These are phyloP conservation scores for Stentor roeselii DNA, from an alignment of 73 alveolate species.

Conservation along the genomic window DNA sequence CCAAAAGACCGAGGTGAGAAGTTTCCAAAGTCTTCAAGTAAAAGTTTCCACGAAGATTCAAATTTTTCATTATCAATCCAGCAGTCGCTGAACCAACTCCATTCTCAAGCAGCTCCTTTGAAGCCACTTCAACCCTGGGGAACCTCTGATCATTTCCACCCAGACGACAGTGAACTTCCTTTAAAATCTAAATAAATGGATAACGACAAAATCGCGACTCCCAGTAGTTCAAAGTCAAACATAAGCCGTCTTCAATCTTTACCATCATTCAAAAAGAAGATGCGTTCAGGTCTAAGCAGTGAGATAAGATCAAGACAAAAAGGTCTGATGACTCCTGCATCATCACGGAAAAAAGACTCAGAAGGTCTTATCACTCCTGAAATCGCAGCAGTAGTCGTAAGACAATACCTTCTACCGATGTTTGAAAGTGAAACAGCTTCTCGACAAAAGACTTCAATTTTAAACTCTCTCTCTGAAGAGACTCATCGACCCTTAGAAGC, in stretches of 20 bases:
- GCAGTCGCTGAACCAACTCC: not conserved
- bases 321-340: not conserved
- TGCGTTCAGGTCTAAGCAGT: not conserved
- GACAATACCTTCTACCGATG: slow-evolving; percentile 50
- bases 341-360: not conserved
- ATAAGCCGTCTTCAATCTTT: slow-evolving; percentile 1
- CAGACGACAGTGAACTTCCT: not conserved
- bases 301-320: not conserved
- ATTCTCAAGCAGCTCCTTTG: not conserved
- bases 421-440: slow-evolving; percentile 42
- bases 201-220: not conserved
- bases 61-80: not conserved
- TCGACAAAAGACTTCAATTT: not conserved
- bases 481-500: slow-evolving; percentile 25
- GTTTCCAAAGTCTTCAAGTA: not conserved
- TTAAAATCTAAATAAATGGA: not conserved
- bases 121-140: not conserved
- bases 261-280: not conserved
- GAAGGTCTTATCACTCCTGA: slow-evolving; percentile 41
- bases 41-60: not conserved
- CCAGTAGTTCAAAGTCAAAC: not conserved
- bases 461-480: not conserved
- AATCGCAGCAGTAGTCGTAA: slow-evolving; percentile 50
- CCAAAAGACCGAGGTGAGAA: not conserved
- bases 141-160: not conserved